phyloP scores from a whole-genome alignment of 2,329 filamentous ascomycete species.

The Drechslerella dactyloides region DNA sequence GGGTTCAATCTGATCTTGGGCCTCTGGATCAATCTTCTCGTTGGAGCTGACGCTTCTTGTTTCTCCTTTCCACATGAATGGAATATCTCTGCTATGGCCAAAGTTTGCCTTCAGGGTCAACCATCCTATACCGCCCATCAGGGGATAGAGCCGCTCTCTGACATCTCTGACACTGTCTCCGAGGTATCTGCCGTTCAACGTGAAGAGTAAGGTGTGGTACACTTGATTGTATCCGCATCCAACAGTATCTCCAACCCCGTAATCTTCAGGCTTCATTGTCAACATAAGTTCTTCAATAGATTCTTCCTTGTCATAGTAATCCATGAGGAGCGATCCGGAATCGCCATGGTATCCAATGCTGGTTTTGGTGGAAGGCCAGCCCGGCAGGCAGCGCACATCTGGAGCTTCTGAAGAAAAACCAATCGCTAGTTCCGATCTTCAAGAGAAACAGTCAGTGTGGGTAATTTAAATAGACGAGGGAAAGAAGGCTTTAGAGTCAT shows the following conservation, averaged over 20 bases:
- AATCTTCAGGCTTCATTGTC: background rate
- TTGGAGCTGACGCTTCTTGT: background rate
- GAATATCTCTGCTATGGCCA: background rate
- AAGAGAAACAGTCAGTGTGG: background rate
- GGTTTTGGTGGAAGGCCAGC: background rate
- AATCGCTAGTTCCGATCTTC: background rate
- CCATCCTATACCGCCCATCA: constrained; percentile 7
- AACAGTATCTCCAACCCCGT: constrained; percentile 8
- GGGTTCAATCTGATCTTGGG: too few relatives aligned
- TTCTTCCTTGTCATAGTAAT: background rate
- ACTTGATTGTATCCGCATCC: constrained; percentile 38
- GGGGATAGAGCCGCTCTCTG: constrained; percentile 18
- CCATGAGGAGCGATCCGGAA: background rate
- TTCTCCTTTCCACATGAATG: background rate
- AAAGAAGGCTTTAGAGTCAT: background rate
- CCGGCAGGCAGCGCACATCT: constrained; percentile 9
- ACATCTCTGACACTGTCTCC: constrained; percentile 5
- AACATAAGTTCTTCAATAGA: background rate
- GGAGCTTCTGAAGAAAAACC: constrained; percentile 16
- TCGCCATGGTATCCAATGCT: constrained; percentile 16
- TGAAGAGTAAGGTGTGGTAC: constrained; percentile 25
- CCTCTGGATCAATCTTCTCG: too few relatives aligned
- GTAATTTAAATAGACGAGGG: background rate
- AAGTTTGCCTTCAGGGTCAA: constrained; percentile 16
- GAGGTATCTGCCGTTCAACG: constrained; percentile 17